phyloP scores from a whole-genome alignment of 345 rosid genomes.

The Salix koriyanagi region DNA sequence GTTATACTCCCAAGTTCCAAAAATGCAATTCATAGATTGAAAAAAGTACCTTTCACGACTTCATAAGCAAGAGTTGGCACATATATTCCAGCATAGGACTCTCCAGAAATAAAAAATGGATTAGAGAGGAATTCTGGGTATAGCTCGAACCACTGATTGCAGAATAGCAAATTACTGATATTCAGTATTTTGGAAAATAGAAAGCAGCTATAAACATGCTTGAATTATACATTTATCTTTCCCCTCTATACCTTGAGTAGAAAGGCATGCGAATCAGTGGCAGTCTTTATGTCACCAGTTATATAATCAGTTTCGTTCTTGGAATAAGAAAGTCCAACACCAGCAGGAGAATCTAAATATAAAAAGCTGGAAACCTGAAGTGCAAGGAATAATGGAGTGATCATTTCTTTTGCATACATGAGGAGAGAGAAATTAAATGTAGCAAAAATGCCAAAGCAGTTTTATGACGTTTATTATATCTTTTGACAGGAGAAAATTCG shows the following conservation, averaged over 20 bases:
- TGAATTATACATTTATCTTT: neutral
- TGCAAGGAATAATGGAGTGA: neutral
- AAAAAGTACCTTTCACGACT: slow-evolving; percentile 56
- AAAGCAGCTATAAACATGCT: neutral
- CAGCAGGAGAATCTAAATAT: slow-evolving; percentile 87
- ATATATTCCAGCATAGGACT: slow-evolving; percentile 89
- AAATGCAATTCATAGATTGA: slow-evolving; percentile 3
- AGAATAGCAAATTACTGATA: slow-evolving; percentile 10
- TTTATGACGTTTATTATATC: neutral
- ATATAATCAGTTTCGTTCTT: slow-evolving; percentile 45
- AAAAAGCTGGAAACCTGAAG: slow-evolving; percentile 70
- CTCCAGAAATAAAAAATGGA: slow-evolving; percentile 80
- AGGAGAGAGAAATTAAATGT: neutral
- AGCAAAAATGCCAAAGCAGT: neutral
- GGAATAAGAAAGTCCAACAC: slow-evolving; percentile 83
- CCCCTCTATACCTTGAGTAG: slow-evolving; percentile 51
- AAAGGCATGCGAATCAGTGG: slow-evolving; percentile 62
- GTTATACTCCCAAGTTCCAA: neutral
- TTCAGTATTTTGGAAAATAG: neutral
- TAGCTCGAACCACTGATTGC: slow-evolving; percentile 69
- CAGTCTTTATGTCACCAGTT: slow-evolving; percentile 65
- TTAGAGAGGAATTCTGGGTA: slow-evolving; percentile 76
- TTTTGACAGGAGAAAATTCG: neutral
- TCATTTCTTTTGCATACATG: neutral
- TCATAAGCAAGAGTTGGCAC: slow-evolving; percentile 79